Percentiles rank a stretch among this genome's conserved stretches.
Conservation (phyloP, 2,329 filamentous ascomycete genomes). For the Huntiella bhutanensis region DNA sequence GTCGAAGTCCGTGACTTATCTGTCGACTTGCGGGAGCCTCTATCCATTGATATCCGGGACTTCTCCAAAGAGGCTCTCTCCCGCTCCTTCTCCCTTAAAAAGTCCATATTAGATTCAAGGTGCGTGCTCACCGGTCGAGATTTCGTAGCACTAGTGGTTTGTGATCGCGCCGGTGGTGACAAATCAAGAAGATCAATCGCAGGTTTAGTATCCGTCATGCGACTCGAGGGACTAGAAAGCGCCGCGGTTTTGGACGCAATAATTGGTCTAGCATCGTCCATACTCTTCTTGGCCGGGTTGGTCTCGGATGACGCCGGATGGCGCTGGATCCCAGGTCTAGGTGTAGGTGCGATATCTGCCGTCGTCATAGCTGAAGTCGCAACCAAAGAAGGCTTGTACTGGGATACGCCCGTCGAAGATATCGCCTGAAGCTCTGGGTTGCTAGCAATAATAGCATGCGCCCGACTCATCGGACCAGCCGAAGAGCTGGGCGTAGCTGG, state of each 20-base stretch:
- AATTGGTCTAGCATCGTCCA: conserved; percentile 4
- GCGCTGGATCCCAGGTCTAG: conserved; percentile 19
- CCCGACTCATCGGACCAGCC: conserved; percentile 33
- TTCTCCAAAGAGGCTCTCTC: conserved; percentile 10
- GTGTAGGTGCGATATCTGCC: conserved; percentile 2
- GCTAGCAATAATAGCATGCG: conserved; percentile 43
- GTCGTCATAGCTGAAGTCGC: conserved; percentile 65
- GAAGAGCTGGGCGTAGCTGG: conserved; percentile 15
- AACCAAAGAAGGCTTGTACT: conserved; percentile 17
- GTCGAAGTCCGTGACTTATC: conserved; percentile 8
- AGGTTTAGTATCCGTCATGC: conserved; percentile 37
- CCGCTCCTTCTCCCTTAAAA: conserved; percentile 56
- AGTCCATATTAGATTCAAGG: conserved; percentile 65
- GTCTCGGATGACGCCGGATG: conserved; percentile 19
- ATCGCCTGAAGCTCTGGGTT: conserved; percentile 43
- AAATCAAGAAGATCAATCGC: conserved; percentile 43
- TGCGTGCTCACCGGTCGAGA: conserved; percentile 66
- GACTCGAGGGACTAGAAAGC: conserved; percentile 15
- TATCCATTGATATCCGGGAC: conserved; percentile 7
- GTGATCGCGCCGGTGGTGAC: conserved; percentile 25
- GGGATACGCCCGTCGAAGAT: conserved; percentile 20
- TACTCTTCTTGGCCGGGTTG: background rate
- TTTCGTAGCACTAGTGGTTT: conserved; percentile 19
- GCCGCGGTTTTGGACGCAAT: conserved; percentile 5
- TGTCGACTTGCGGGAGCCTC: conserved; percentile 7